Percentiles rank a stretch among this genome's conserved stretches.
These are phyloP conservation scores for Eucalyptus paniculata DNA, from an alignment of 345 rosid species.

Conservation along the genomic window DNA sequence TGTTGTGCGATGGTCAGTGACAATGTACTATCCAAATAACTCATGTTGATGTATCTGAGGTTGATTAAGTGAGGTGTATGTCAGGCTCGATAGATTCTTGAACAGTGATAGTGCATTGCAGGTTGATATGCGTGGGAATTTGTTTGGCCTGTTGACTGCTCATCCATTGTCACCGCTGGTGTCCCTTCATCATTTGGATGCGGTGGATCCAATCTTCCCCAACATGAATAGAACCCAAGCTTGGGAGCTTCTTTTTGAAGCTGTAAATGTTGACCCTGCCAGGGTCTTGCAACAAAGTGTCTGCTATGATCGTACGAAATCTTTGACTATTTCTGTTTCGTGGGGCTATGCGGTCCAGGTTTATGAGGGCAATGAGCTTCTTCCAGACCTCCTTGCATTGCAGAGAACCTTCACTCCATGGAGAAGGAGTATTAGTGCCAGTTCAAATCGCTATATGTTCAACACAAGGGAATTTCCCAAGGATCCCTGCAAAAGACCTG, in stretches of 20 bases:
- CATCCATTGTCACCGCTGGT: constrained; percentile 72
- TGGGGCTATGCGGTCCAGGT: constrained; percentile 93
- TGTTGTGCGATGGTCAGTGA: not conserved
- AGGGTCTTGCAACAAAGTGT: constrained; percentile 84
- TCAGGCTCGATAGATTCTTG: not conserved
- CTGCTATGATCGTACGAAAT: constrained; percentile 51
- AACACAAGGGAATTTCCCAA: constrained; percentile 61
- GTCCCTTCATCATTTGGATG: constrained; percentile 92
- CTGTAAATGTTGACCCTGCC: constrained; percentile 47
- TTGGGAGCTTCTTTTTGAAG: constrained; percentile 38
- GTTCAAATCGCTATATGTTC: constrained; percentile 46
- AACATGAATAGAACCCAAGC: constrained; percentile 39
- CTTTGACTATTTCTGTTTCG: constrained; percentile 56
- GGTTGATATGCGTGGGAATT: constrained; percentile 78
- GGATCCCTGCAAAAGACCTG: constrained; percentile 58
- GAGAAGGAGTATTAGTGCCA: constrained; percentile 47
- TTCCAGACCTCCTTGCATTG: constrained; percentile 57
- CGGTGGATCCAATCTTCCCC: constrained; percentile 71
- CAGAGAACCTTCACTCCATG: constrained; percentile 69
- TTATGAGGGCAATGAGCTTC: constrained; percentile 54
- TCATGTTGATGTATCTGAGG: not conserved
- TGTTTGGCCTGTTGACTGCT: constrained; percentile 70
- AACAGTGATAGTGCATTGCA: not conserved
- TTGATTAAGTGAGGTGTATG: not conserved
- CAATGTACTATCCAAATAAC: not conserved